A percentile compares a stretch with the other conserved stretches of the same genome.
phyloP scores from a whole-genome alignment of 75 land plant genomes.

The Pinus taeda region DNA sequence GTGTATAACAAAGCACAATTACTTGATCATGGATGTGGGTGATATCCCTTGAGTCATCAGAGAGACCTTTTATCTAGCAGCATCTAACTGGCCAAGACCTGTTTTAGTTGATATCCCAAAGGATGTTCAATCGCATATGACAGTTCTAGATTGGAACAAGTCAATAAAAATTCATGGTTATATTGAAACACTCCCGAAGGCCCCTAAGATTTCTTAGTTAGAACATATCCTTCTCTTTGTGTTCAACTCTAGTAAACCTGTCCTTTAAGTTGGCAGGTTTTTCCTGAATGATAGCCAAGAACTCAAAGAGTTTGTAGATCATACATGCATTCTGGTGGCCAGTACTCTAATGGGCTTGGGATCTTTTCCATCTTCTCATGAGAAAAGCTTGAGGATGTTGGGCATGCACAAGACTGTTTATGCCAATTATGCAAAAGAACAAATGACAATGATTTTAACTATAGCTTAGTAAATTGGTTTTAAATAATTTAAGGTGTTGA shows the following conservation, averaged over 20 bases:
- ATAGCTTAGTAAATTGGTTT: too few species aligned
- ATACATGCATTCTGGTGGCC: constrained; percentile 82
- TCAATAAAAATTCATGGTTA: too few species aligned
- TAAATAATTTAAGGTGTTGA: too few species aligned
- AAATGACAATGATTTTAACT: too few species aligned
- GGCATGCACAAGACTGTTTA: too few species aligned
- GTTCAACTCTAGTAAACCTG: constrained; percentile 63
- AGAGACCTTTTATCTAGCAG: constrained; percentile 81
- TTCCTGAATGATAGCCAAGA: constrained; percentile 75
- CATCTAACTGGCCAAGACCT: constrained; percentile 84
- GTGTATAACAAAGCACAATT: constrained; percentile 89
- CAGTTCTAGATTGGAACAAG: constrained; percentile 73
- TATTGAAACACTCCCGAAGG: constrained; percentile 56
- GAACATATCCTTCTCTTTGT: constrained; percentile 67
- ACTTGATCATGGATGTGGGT: constrained; percentile 67
- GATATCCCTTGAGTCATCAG: constrained; percentile 78
- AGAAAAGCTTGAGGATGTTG: too few species aligned
- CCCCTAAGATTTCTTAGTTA: constrained; percentile 37
- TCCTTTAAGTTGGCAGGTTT: constrained; percentile 84
- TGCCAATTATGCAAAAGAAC: too few species aligned
- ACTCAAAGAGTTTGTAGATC: constrained; percentile 67
- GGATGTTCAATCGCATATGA: too few species aligned
- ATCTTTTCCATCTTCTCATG: constrained; percentile 61
- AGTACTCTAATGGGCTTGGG: constrained; percentile 86
- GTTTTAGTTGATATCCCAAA: constrained; percentile 92